Conservation (phyloP, 2,329 filamentous ascomycete species). For the Fusarium hostae region DNA sequence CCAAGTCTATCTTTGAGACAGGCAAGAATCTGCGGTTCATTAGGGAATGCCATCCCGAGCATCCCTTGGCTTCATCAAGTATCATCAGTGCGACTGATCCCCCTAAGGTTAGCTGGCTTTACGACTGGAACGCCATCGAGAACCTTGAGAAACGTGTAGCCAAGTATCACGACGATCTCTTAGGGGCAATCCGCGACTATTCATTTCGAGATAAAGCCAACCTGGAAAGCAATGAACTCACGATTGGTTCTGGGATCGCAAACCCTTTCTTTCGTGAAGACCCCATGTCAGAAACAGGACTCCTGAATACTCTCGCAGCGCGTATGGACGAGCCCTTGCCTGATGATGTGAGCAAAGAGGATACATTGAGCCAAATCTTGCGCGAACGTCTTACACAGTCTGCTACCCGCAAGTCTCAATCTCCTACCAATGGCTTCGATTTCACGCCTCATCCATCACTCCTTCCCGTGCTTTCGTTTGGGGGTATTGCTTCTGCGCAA, state of each 20-base stretch:
- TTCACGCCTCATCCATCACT: constrained; percentile 68
- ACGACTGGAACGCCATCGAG: constrained; percentile 76
- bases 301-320: constrained; percentile 32
- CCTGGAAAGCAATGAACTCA: neutral
- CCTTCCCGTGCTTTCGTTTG: constrained; percentile 77
- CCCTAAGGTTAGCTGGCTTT: constrained; percentile 73
- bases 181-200: constrained; percentile 35
- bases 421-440: constrained; percentile 39
- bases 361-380: constrained; percentile 55
- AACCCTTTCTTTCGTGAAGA: constrained; percentile 61
- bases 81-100: constrained; percentile 60
- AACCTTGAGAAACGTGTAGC: constrained; percentile 69
- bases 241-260: constrained; percentile 9
- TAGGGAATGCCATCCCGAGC: constrained; percentile 74
- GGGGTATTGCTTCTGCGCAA: constrained; percentile 78
- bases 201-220: neutral
- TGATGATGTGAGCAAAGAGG: constrained; percentile 38
- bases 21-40: constrained; percentile 81
- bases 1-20: constrained; percentile 79
- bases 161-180: constrained; percentile 48
- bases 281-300: constrained; percentile 38
- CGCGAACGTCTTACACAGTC: constrained; percentile 52
- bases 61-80: constrained; percentile 70
- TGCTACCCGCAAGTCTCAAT: constrained; percentile 43
- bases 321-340: constrained; percentile 46